These are phyloP conservation scores for Penicillium sp. DNA, from an alignment of 2,329 filamentous ascomycete genomes.

Conservation along the genomic window DNA sequence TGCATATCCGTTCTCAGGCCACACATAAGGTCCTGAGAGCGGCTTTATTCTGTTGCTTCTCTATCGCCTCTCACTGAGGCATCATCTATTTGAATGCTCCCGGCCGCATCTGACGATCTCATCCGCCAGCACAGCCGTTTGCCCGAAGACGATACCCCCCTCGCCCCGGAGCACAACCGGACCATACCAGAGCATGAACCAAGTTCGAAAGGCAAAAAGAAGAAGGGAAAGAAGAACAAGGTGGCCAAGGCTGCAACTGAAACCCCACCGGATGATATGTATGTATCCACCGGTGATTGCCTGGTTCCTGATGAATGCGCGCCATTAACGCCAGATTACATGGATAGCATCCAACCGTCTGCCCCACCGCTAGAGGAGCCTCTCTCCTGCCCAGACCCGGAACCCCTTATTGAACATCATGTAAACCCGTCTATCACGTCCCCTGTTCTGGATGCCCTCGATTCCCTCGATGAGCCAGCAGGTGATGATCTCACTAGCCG, in stretches of 20 bases:
- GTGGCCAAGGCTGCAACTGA: slow-evolving; percentile 30
- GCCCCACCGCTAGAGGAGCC: slow-evolving; percentile 27
- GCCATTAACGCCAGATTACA: slow-evolving; percentile 8
- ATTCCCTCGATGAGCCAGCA: slow-evolving; percentile 27
- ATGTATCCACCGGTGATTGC: slow-evolving; percentile 16
- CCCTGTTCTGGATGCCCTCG: slow-evolving; percentile 39
- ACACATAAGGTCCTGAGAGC: slow-evolving; percentile 29
- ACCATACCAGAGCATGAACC: slow-evolving; percentile 30
- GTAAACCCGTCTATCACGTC: slow-evolving; percentile 28
- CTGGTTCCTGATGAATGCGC: background rate
- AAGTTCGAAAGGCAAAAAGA: slow-evolving; percentile 39
- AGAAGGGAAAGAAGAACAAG: slow-evolving; percentile 39
- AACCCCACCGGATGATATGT: slow-evolving; percentile 36
- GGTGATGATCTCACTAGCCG: slow-evolving; percentile 35
- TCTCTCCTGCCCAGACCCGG: slow-evolving; percentile 29
- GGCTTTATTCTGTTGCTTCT: slow-evolving; percentile 15
- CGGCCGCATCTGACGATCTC: slow-evolving; percentile 38
- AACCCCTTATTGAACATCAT: slow-evolving; percentile 18
- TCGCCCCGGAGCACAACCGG: slow-evolving; percentile 26
- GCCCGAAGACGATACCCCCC: slow-evolving; percentile 29
- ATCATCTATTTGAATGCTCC: slow-evolving; percentile 41
- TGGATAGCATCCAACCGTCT: slow-evolving; percentile 26
- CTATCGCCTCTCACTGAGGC: slow-evolving; percentile 30
- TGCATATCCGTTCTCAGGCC: slow-evolving; percentile 33
- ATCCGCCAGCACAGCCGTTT: slow-evolving; percentile 38